phyloP scores from a whole-genome alignment of 2,329 filamentous ascomycete genomes.

The Beauveria bassiana region DNA sequence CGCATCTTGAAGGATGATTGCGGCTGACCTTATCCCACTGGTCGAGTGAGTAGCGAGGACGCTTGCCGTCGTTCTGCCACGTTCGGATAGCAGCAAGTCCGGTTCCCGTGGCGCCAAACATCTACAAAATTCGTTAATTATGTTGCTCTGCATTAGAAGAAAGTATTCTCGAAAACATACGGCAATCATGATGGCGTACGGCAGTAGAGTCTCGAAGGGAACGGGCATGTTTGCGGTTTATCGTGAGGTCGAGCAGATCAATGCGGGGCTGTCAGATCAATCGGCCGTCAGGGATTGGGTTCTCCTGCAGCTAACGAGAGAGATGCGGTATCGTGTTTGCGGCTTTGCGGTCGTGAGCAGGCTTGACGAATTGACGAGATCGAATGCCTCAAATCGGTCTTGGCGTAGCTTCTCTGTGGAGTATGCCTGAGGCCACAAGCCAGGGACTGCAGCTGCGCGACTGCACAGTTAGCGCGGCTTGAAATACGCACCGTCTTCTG shows the following conservation, averaged over 20 bases:
- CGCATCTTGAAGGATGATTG: not conserved
- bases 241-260: constrained; percentile 24
- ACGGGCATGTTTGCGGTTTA: constrained; percentile 43
- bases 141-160: not conserved
- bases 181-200: constrained; percentile 56
- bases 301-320: not conserved
- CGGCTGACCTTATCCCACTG: constrained; percentile 53
- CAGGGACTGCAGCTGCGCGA: constrained; percentile 5
- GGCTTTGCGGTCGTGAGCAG: not conserved
- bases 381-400: constrained; percentile 6
- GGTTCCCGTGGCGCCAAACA: constrained; percentile 54
- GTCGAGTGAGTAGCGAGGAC: constrained; percentile 51
- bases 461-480: constrained; percentile 10
- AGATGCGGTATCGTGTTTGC: not conserved
- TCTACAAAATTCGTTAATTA: constrained; percentile 35
- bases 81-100: constrained; percentile 50
- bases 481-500: constrained; percentile 1
- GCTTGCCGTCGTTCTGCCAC: constrained; percentile 53
- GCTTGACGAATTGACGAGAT: constrained; percentile 6
- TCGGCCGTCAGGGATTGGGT: not conserved
- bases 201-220: constrained; percentile 56
- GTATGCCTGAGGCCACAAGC: constrained; percentile 11
- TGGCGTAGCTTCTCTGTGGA: not conserved
- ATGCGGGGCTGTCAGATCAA: not conserved
- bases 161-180: constrained; percentile 34